Conservation (phyloP, 2,329 filamentous ascomycete genomes). For the Tolypocladium nubicola region DNA sequence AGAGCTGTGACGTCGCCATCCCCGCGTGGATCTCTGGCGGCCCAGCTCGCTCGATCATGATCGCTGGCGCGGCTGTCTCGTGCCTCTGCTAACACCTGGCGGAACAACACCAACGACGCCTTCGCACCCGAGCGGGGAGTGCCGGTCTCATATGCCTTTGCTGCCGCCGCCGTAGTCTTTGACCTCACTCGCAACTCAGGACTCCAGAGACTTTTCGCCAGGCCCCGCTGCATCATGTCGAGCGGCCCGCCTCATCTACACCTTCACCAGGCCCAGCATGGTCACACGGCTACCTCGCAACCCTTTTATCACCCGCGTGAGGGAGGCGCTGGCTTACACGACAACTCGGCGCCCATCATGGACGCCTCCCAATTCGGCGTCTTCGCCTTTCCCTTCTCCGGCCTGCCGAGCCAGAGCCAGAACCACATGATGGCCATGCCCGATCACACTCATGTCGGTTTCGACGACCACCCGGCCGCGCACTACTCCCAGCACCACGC, state of each 20-base stretch:
- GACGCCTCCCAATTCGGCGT: constrained; percentile 40
- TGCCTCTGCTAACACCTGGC: not conserved
- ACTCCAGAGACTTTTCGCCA: not conserved
- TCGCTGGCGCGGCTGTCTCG: not conserved
- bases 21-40: not conserved
- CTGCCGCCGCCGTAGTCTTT: not conserved
- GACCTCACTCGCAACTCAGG: not conserved
- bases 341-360: constrained; percentile 21
- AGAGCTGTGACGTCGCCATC: not conserved
- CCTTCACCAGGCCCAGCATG: constrained; percentile 18
- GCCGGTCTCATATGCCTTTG: not conserved
- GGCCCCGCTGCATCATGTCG: constrained; percentile 13
- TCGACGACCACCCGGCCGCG: constrained; percentile 18
- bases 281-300: constrained; percentile 12
- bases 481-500: constrained; percentile 23
- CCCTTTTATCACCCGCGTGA: constrained; percentile 10
- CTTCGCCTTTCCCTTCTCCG: constrained; percentile 40
- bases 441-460: constrained; percentile 22
- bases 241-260: constrained; percentile 16
- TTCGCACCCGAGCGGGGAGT: not conserved
- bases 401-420: constrained; percentile 15
- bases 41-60: not conserved
- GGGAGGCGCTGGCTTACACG: constrained; percentile 11
- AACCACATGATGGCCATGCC: constrained; percentile 14
- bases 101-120: not conserved